A percentile compares a stretch with the other conserved stretches of the same genome.
These are phyloP conservation scores for Cladosporium sp. DNA, from an alignment of 2,329 filamentous ascomycete genomes.

Conservation along the genomic window DNA sequence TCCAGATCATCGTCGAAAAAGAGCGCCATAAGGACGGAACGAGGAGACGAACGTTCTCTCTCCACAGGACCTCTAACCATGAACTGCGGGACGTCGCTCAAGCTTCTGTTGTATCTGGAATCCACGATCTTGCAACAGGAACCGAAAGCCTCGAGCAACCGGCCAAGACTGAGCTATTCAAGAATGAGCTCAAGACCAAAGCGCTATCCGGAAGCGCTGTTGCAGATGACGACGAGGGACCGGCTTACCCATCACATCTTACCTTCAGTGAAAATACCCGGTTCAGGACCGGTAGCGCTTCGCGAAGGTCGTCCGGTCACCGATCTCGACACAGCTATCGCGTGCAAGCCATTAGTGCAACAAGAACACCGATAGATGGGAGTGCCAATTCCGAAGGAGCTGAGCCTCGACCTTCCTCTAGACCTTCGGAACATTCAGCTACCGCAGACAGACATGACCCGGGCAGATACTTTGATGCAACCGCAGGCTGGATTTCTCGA, in stretches of 20 bases:
- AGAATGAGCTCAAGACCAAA: neutral
- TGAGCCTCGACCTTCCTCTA: neutral
- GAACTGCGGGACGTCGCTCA: neutral
- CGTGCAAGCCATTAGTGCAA: conserved; percentile 34
- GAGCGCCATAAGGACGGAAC: conserved; percentile 10
- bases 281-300: conserved; percentile 14
- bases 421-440: neutral
- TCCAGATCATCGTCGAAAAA: conserved; percentile 44
- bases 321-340: conserved; percentile 24
- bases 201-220: neutral
- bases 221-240: conserved; percentile 6
- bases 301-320: conserved; percentile 4
- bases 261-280: conserved; percentile 29
- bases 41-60: conserved; percentile 37
- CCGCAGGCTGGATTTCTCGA: conserved; percentile 30
- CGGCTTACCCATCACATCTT: conserved; percentile 12
- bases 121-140: neutral
- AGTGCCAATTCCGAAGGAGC: conserved; percentile 6
- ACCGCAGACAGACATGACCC: conserved; percentile 1
- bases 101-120: neutral
- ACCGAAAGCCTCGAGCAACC: neutral
- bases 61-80: neutral
- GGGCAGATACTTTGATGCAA: conserved; percentile 14
- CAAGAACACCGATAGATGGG: conserved; percentile 23
- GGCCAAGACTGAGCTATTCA: neutral